Base-by-base conservation (phyloP, 2,329 filamentous ascomycete species). In the Rhinocladiella mackenziei region DNA sequence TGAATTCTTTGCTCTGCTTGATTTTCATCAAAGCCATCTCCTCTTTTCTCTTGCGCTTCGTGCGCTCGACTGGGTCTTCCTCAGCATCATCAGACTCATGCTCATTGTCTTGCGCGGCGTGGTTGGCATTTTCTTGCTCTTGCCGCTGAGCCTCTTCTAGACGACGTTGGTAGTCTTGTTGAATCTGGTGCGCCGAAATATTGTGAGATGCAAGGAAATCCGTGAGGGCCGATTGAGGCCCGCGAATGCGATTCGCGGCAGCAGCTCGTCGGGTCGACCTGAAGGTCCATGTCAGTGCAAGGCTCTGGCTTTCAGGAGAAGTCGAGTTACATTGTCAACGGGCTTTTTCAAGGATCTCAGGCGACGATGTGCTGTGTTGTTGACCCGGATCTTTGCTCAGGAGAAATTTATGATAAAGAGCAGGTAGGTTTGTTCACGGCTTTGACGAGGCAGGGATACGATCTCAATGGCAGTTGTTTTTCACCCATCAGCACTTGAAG, bases 151-250 rank as follows among this genome's bases (percentile, higher is more conserved):
- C 71, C 52, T 75, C 66, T 55, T 67, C 65, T 14, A 73, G 57
- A 25, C 80, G 74, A 43, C 73, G 69, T 49, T 73, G 71, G 58
- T 79, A 77, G 39, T 80, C 77, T 54, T 77, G 67, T 33, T 75
- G 72, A 48, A 83, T 83, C 56, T 81, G 77, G 40, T 71, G 70
- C 2, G 80, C 80, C 6, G 79, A 82, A 56, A 83, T 83, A 57
- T 82, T 81, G 65, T 83, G 80, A 11, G 79, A 76, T 69, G 80
- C 80, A 41, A 84, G 66, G 56, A 83, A 84, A 58, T 84, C 80
- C 5, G 81, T 84, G 58, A 84, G 66, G 9, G 81, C 81, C 46
- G 80, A 83, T 54, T 80, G 80, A 64, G 79, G 79, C 2, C 74
- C 75, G 37, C 74, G 71, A 56, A 77, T 77, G 49, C 69, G 65